Evolutionary conservation across 192 early-diverging fungal species (phyloP), one percentile per base, ranked within the genome.

Genomic region (Coemansia reversa): DNA sequence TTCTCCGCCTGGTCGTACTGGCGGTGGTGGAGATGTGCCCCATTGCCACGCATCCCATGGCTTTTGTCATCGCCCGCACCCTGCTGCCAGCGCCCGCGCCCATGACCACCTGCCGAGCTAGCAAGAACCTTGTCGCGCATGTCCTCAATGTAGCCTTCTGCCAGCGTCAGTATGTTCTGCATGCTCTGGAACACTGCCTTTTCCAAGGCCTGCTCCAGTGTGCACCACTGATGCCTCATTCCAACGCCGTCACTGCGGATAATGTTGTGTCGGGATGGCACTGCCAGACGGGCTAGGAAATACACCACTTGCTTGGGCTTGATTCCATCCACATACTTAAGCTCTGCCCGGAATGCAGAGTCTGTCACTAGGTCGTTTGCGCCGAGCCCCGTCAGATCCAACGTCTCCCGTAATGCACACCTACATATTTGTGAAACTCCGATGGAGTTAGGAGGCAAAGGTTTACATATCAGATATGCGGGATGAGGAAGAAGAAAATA

Each of bases 281-380:
- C 87, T 9, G 74, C 64, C 32, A 88, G 66, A 39, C 87, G 91
- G n/a, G 90, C 93, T 54, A 94, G 70, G 63, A 88, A 89, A 63
- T 90, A 93, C 51, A 89, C 84, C 19, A 90, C 90, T 66, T 88
- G 81, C 79, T 94, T 94, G 30, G 91, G 91, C 86, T 83, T 84
- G 49, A 87, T 89, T 25, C 88, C 89, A 25, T 89, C 89, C 20
- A 93, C 83, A 72, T 93, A 93, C 81, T 89, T 89, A 66, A 93
- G 81, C 74, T 92, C 88, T 22, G 85, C 85, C 35, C 84, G 84
- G 75, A 93, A 94, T 7, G 76, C 80, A 48, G 89, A 87, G 67
- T 91, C 89, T 35, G 89, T 76, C 23, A 79, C 84, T 51, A 92
- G 74, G 70, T 92, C 89, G 55, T 85, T 84, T 51, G 87, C 81